Base-by-base conservation (phyloP, 176 grass and related monocot species). In the Themeda triandra region DNA sequence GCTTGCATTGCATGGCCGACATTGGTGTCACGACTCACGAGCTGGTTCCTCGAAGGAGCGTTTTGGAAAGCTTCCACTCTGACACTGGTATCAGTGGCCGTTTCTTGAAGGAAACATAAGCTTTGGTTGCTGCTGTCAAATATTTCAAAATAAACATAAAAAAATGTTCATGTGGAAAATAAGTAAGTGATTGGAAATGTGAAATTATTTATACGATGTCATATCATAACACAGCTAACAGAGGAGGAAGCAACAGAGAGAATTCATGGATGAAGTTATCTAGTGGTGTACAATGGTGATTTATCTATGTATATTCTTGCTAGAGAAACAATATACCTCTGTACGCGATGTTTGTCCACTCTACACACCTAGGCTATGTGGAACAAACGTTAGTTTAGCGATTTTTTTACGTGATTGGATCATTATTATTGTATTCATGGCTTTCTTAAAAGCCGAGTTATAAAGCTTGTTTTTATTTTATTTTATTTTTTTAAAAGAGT, bases 51-150 rank as follows among this genome's bases (percentile, higher is more conserved):
- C 28, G 32, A 86, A 82, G 66, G n/a, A 36, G 13, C 12, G 25
- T 71, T 77, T 73, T 73, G 44, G 73, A 72, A 86, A 33, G 66
- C 45, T 65, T 78, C 33, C 33, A 35, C 4, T 19, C 54, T 60
- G 56, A 25, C 56, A 60, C 23, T 24, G 23, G 60, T 68, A 13
- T 37, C 68, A 63, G 67, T 90, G 75, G 21, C 89, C 48, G 80
- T 87, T 84, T 46, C 75, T 86, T 83, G 17, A 86, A 90, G 80
- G 70, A 67, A 79, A 67, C 59, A 68, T 10, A 4, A 74, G 18
- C 27, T 12, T 41, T 28, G 30, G 67, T 66, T 44, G 80, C 31
- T 44, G 24, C 42, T 66, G 42, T 41, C 73, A 58, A 15, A 67
- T 18, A 76, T n/a, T 84, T 48, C 29, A 69, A 69, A 37, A 8